These are phyloP conservation scores for Rhexocercosporidium sp. DNA, from an alignment of 2,329 filamentous ascomycete genomes.

Conservation along the genomic window DNA sequence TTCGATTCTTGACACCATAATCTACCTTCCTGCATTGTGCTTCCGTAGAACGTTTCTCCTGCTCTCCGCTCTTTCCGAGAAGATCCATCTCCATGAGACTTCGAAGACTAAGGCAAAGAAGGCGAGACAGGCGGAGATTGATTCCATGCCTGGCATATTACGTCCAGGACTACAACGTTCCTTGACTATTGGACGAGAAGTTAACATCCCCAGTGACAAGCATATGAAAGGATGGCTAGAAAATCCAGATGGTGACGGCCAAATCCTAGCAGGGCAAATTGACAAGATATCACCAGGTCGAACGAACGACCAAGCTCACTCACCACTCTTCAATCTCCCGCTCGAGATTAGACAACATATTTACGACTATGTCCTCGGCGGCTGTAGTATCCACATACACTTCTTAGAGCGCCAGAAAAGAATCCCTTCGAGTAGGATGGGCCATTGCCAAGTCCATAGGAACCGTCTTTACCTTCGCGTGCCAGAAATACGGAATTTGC, in stretches of 20 bases:
- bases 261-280: neutral
- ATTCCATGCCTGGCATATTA: neutral
- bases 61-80: neutral
- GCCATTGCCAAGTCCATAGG: neutral
- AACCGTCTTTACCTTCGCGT: conserved; percentile 13
- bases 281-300: neutral
- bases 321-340: conserved; percentile 21
- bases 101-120: neutral
- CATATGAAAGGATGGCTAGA: neutral
- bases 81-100: neutral
- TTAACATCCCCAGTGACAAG: neutral
- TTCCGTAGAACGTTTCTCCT: neutral
- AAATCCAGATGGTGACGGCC: neutral
- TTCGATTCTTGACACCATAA: neutral
- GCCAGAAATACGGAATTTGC: neutral
- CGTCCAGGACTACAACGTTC: neutral
- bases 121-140: neutral
- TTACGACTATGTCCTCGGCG: conserved; percentile 23
- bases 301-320: conserved; percentile 11
- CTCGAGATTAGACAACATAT: conserved; percentile 25
- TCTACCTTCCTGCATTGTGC: neutral
- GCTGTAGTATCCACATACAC: conserved; percentile 25
- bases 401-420: conserved; percentile 14
- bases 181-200: conserved; percentile 7
- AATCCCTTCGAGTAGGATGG: conserved; percentile 6